Evolutionary conservation across 805 yeast species (phyloP).

Genomic region (Candida hispaniensis): DNA sequence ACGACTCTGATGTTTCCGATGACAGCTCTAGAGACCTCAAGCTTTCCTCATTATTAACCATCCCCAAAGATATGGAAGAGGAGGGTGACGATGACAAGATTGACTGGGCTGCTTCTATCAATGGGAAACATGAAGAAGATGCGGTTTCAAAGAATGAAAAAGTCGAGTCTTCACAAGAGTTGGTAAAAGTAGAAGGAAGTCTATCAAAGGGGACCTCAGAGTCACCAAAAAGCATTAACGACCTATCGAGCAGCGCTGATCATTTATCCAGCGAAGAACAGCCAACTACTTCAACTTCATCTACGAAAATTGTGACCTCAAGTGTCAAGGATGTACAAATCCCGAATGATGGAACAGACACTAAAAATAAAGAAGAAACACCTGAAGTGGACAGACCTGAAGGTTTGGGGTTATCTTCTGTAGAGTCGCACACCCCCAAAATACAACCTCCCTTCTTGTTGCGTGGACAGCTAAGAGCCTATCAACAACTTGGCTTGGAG

Average conservation of each 20-base stretch:
- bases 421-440: constrained; percentile 1
- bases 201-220: too few species aligned
- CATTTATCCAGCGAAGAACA: too few species aligned
- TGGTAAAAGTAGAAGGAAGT: not conserved
- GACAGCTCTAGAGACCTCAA: constrained; percentile 9
- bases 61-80: constrained; percentile 3
- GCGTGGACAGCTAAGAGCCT: constrained; percentile 74
- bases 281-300: too few species aligned
- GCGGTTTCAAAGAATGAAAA: not conserved
- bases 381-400: not conserved
- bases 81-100: constrained; percentile 12
- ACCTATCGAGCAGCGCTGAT: too few species aligned
- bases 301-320: too few species aligned
- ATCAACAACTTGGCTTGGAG: constrained; percentile 91
- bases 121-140: constrained; percentile 6
- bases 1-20: constrained; percentile 15
- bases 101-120: too few species aligned
- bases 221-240: too few species aligned
- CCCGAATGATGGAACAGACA: too few species aligned
- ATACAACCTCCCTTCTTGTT: constrained; percentile 46
- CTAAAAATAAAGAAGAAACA: too few species aligned
- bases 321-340: too few species aligned
- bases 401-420: not conserved
- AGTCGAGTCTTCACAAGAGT: not conserved
- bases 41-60: constrained; percentile 11